Conservation (phyloP, 2,329 filamentous ascomycete species). For the Septoria linicola region DNA sequence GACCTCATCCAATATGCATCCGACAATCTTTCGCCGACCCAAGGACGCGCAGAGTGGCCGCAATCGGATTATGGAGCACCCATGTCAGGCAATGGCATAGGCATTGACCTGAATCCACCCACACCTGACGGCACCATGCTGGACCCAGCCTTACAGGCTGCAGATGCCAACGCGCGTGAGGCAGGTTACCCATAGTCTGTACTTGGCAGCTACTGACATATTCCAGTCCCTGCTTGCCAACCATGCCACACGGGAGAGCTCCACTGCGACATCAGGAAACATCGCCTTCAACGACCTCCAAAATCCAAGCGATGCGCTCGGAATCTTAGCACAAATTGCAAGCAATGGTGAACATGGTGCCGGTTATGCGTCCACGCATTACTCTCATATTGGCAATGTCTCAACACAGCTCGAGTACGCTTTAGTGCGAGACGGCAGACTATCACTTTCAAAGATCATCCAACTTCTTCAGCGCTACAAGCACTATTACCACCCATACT, state of each 20-base stretch:
- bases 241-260: slow-evolving; percentile 32
- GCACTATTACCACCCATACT: slow-evolving; percentile 67
- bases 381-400: neutral
- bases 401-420: slow-evolving; percentile 43
- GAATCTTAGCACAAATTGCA: slow-evolving; percentile 50
- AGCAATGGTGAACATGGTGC: slow-evolving; percentile 33
- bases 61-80: slow-evolving; percentile 11
- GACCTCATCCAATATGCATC: slow-evolving; percentile 29
- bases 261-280: slow-evolving; percentile 32
- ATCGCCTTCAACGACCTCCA: slow-evolving; percentile 46
- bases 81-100: slow-evolving; percentile 8
- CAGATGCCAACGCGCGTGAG: slow-evolving; percentile 24
- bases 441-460: slow-evolving; percentile 50
- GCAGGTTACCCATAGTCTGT: neutral
- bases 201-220: slow-evolving; percentile 8
- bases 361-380: slow-evolving; percentile 3
- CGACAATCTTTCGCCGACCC: slow-evolving; percentile 11
- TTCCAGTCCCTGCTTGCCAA: slow-evolving; percentile 13
- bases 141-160: slow-evolving; percentile 35
- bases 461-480: slow-evolving; percentile 60
- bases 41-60: slow-evolving; percentile 13
- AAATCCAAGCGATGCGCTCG: slow-evolving; percentile 51
- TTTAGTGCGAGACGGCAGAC: slow-evolving; percentile 43
- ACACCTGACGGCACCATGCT: slow-evolving; percentile 30
- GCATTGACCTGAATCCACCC: slow-evolving; percentile 22